Evolutionary conservation across 495 filamentous ascomycete species (phyloP).

Genomic region (Pseudomonodictys pantanalensis): DNA sequence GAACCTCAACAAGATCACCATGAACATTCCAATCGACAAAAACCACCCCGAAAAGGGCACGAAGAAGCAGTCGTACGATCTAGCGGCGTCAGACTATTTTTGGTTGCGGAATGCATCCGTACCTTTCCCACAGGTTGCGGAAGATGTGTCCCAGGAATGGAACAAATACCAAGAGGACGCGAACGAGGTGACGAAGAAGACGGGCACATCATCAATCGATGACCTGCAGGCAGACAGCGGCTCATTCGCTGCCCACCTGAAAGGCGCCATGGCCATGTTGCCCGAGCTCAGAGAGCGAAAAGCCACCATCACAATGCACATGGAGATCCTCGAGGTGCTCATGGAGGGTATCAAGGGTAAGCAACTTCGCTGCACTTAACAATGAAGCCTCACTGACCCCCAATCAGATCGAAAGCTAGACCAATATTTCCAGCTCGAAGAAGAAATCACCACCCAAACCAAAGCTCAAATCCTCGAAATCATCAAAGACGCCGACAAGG

Average conservation of each 20-base stretch:
- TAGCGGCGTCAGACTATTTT: conserved; percentile 92
- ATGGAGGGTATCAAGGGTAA: conserved; percentile 74
- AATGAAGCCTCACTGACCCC: background rate
- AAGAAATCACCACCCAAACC: conserved; percentile 87
- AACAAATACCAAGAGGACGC: conserved; percentile 95
- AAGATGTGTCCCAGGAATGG: conserved; percentile 90
- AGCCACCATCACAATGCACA: conserved; percentile 90
- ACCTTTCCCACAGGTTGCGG: conserved; percentile 94
- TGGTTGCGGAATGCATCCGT: conserved; percentile 91
- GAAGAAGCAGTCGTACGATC: conserved; percentile 82
- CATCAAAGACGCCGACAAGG: conserved; percentile 76
- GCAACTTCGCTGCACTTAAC: background rate
- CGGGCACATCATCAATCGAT: conserved; percentile 87
- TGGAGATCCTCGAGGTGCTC: conserved; percentile 91
- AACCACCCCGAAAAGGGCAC: conserved; percentile 65
- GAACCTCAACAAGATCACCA: conserved; percentile 93
- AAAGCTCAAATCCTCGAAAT: conserved; percentile 87
- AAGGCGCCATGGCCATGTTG: conserved; percentile 87
- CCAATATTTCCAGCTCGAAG: conserved; percentile 93
- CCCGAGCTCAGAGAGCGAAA: conserved; percentile 93
- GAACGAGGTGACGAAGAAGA: conserved; percentile 90
- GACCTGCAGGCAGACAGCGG: conserved; percentile 87
- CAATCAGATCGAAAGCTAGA: conserved; percentile 76
- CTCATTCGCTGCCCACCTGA: conserved; percentile 87
- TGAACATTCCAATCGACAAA: conserved; percentile 78